These are phyloP conservation scores for Hyaloperonospora arabidopsidis DNA, from an alignment of 352 stramenopile genomes.

Conservation along the genomic window DNA sequence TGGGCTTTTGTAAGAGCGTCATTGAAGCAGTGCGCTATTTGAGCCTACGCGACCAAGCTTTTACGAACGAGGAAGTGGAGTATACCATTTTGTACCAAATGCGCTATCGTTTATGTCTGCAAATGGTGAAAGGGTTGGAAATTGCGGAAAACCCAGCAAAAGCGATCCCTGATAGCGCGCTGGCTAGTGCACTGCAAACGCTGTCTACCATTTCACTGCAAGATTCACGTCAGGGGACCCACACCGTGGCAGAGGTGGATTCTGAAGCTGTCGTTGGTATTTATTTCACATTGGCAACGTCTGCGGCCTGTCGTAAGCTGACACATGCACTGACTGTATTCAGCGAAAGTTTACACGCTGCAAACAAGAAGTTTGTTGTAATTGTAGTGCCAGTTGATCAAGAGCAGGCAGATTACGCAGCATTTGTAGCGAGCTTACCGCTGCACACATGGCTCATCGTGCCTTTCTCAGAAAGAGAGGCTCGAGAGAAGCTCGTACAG, in stretches of 20 bases:
- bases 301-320: conserved; percentile 41
- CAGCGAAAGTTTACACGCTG: conserved; percentile 36
- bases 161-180: conserved; percentile 31
- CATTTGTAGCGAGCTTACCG: conserved; percentile 49
- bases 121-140: conserved; percentile 47
- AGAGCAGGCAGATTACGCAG: conserved; percentile 46
- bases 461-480: conserved; percentile 62
- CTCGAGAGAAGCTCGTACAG: conserved; percentile 61
- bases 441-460: conserved; percentile 58
- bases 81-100: conserved; percentile 61
- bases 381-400: conserved; percentile 74
- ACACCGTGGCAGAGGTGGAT: conserved; percentile 45
- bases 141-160: conserved; percentile 49
- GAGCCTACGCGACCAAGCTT: conserved; percentile 46
- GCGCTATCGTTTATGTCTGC: conserved; percentile 56
- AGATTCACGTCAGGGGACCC: conserved; percentile 68
- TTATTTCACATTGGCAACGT: conserved; percentile 58
- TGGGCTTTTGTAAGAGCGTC: conserved; percentile 79
- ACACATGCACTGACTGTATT: conserved; percentile 43
- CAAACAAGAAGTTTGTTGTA: conserved; percentile 48
- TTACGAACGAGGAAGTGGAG: conserved; percentile 57
- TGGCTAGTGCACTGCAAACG: conserved; percentile 51
- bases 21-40: conserved; percentile 69
- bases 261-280: conserved; percentile 58
- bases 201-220: conserved; percentile 57